Base-by-base conservation (phyloP, 2,329 filamentous ascomycete species). In the Fusarium zealandicum region DNA sequence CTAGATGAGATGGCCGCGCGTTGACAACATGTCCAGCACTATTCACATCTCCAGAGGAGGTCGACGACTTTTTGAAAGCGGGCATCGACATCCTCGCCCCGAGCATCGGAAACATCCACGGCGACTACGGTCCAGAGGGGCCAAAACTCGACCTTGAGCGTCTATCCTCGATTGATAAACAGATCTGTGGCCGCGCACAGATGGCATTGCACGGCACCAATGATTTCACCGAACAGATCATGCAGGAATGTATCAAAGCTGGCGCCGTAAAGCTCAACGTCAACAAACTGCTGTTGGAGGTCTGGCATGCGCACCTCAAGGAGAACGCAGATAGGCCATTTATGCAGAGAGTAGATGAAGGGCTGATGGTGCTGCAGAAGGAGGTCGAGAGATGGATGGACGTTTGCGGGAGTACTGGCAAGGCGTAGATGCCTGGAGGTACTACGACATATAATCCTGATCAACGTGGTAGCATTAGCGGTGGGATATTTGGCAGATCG, bases 31-130 rank as follows among this genome's bases (percentile, higher is more conserved):
- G 0, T 0, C 5, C 1, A 62, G 53, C 53, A 3, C 36, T 55
- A 1, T 49, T 90, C 57, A 92, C 88, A 0, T 90, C 86, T 0
- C 80, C 83, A 0, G 86, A 89, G 57, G 83, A 92, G 72, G 87
- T 86, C 7, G 80, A 85, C 58, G 84, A 90, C 65, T 92, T 92
- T 64, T 81, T 90, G 4, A 80, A 77, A 2, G 89, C 87, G 10
- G 89, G 88, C 1, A 89, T 92, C 66, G 86, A 92, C 65, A 88
- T 87, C 76, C 75, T 92, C 12, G 89, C 89, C 3, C 89, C 89
- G 0, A 86, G 87, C 2, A 89, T 92, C 71, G 89, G 89, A 3
- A 92, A 92, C 64, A 85, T 92, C 36, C 89, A 92, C 72, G 89
- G 89, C 7, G 83, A 87, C 63, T 92, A 92, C 71, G 88, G 88